Evolutionary conservation across 805 yeast genomes (phyloP).

Genomic region (Suhomyces sp.): DNA sequence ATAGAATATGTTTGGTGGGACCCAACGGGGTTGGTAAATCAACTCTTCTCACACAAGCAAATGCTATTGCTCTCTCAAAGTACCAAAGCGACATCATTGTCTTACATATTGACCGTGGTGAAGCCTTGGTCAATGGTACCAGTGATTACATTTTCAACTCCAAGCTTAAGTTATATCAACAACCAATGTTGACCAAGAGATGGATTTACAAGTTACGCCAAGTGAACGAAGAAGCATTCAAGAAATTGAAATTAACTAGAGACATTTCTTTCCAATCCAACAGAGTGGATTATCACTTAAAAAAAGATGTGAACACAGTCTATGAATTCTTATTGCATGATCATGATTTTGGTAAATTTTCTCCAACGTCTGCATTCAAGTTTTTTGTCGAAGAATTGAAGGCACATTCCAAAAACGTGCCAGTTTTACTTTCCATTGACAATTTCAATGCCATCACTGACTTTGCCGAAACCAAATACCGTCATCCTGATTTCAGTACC

Average conservation of each 20-base stretch:
- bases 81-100: conserved; percentile 42
- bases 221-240: conserved; percentile 35
- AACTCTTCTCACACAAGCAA: conserved; percentile 66
- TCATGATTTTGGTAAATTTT: conserved; percentile 39
- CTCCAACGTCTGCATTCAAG: conserved; percentile 48
- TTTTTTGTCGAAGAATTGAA: conserved; percentile 55
- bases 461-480: conserved; percentile 57
- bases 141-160: conserved; percentile 62
- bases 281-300: conserved; percentile 31
- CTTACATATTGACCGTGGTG: conserved; percentile 64
- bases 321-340: conserved; percentile 22
- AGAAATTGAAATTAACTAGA: conserved; percentile 33
- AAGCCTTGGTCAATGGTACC: conserved; percentile 66
- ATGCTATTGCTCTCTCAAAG: conserved; percentile 48
- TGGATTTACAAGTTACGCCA: conserved; percentile 49
- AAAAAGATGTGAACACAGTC: conserved; percentile 31
- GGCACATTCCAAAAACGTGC: conserved; percentile 46
- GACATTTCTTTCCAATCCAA: conserved; percentile 34
- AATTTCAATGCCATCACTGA: conserved; percentile 65
- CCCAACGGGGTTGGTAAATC: conserved; percentile 80
- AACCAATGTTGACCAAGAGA: conserved; percentile 72
- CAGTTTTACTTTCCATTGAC: conserved; percentile 71
- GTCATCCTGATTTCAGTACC: conserved; percentile 51
- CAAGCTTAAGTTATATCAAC: conserved; percentile 53
- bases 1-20: conserved; percentile 62